Evolutionary conservation across 1,284 basidiomycete species (phyloP), one percentile per base, ranked within the genome.

Genomic region (Cronartium ribicola): DNA sequence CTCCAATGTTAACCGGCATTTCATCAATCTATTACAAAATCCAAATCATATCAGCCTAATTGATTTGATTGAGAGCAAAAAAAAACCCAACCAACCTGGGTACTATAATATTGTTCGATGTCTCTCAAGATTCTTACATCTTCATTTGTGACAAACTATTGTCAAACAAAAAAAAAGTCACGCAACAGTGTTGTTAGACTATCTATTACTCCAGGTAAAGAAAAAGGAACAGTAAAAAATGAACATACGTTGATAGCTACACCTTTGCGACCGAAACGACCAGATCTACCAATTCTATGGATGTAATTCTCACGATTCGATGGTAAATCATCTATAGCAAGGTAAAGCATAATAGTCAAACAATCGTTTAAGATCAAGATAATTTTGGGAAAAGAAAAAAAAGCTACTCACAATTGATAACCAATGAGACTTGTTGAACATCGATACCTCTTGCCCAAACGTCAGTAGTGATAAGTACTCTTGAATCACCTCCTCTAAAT

Each of bases 281-380:
- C 94, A 67, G 91, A 92, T 75, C 94, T 88, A 82, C 94, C 94
- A 79, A 97, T 97, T 79, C 94, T 89, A 84, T 98, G 94, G 78
- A 98, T 94, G 84, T 98, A 98, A 83, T 97, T 96, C 85, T 98
- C 95, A 86, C 94, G 92, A 83, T 94, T 94, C 77, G 90, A 91
- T 77, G 76, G 78, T 67, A 78, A 72, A 77, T 77, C 77, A 77
- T 78, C 76, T 62, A 46, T n/a, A 39, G 39, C 61, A 40, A 55
- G 41, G 14, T n/a, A 29, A 51, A 17, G 3, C 4, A 17, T 4
- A 46, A 20, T 57, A 65, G 39, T 62, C 10, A 64, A 60, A 48
- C 2, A 55, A 10, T 43, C 17, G 29, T 63, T 44, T 7, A 13
- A 48, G 57, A 64, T 7, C n/a, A 39, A 36, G 51, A 57, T 37